Conservation (phyloP, 2,329 filamentous ascomycete genomes). For the Paraphoma sp. region DNA sequence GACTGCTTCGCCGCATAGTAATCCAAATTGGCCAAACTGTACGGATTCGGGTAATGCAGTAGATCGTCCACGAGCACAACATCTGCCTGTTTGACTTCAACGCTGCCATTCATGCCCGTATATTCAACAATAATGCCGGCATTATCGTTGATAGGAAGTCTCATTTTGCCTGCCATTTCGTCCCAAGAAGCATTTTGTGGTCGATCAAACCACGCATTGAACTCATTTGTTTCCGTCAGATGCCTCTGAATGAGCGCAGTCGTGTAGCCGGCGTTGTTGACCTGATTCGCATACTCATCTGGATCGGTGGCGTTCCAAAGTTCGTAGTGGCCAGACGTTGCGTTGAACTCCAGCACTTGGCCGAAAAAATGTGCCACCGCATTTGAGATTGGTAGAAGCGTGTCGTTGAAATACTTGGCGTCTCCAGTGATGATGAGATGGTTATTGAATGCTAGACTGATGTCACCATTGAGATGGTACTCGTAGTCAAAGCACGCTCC, state of each 20-base stretch:
- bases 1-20: constrained; percentile 76
- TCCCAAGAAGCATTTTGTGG: constrained; percentile 65
- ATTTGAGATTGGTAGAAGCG: constrained; percentile 69
- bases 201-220: constrained; percentile 63
- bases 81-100: constrained; percentile 74
- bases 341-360: constrained; percentile 66
- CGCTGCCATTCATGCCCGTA: constrained; percentile 69
- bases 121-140: constrained; percentile 71
- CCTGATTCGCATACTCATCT: constrained; percentile 71
- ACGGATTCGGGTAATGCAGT: constrained; percentile 64
- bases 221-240: constrained; percentile 63
- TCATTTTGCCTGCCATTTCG: constrained; percentile 63
- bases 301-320: constrained; percentile 71
- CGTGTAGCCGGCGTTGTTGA: constrained; percentile 73
- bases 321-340: constrained; percentile 41
- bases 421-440: constrained; percentile 68
- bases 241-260: constrained; percentile 67
- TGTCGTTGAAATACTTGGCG: constrained; percentile 59
- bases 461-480: constrained; percentile 75
- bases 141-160: constrained; percentile 59
- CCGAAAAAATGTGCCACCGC: constrained; percentile 68
- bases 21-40: constrained; percentile 65
- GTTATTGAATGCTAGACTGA: constrained; percentile 67
- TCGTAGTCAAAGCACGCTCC: constrained; percentile 72
- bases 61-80: constrained; percentile 72